These are phyloP conservation scores for Colletotrichum musae DNA, from an alignment of 2,329 filamentous ascomycete species.

Conservation along the genomic window DNA sequence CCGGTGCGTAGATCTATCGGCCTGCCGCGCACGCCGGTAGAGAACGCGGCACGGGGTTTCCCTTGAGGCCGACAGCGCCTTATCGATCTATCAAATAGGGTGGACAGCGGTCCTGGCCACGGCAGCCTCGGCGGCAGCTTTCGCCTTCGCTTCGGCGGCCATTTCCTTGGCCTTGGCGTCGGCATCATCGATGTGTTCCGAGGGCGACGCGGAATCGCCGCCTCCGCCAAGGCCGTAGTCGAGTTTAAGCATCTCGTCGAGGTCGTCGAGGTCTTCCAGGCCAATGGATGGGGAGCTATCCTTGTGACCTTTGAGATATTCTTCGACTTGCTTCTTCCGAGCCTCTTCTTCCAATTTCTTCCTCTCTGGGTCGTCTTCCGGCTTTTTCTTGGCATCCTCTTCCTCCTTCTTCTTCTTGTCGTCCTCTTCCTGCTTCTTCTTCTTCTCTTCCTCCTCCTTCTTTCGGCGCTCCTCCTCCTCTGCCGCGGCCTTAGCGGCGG, in stretches of 20 bases:
- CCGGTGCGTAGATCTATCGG: not conserved
- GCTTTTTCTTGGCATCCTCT: not conserved
- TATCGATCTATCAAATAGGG: not conserved
- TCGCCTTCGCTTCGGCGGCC: conserved; percentile 21
- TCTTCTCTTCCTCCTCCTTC: conserved; percentile 26
- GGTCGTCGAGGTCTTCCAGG: conserved; percentile 19
- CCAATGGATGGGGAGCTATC: not conserved
- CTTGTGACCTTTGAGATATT: not conserved
- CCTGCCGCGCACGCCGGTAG: not conserved
- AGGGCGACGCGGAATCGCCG: not conserved
- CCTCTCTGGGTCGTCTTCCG: not conserved
- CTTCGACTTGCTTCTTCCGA: conserved; percentile 4
- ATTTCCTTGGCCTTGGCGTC: conserved; percentile 33
- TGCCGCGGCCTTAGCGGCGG: conserved; percentile 3
- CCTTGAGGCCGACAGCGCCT: not conserved
- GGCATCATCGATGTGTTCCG: conserved; percentile 17
- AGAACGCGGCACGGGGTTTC: not conserved
- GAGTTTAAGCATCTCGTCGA: conserved; percentile 14
- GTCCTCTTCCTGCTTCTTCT: not conserved
- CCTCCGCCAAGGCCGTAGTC: conserved; percentile 14
- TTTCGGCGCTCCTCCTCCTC: conserved; percentile 28
- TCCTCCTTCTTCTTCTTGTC: not conserved
- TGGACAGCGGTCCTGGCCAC: not conserved
- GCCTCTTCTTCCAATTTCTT: not conserved
- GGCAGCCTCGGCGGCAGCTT: conserved; percentile 10